Evolutionary conservation across 371 early-diverging fungal genomes (phyloP), one percentile per base, ranked within the genome.

Genomic region (Mucor racemosus): DNA sequence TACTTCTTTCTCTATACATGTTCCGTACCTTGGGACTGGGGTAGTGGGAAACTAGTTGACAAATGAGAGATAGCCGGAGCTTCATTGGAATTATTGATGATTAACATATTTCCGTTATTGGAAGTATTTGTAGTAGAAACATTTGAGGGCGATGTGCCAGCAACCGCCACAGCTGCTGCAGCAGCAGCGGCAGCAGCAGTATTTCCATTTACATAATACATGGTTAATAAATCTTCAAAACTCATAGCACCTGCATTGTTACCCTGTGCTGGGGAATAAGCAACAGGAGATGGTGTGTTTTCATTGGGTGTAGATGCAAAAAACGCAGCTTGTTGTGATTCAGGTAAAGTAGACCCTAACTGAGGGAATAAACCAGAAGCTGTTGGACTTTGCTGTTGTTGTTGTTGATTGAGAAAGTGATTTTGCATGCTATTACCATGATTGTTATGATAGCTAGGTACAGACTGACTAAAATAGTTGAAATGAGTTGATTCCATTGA

Each of bases 221-320:
- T 66, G 3, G 62, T 64, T 15, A 76, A 55, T n/a, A 76, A 14
- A 39, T 76, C 76, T 53, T 76, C 76, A 66, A 76, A 76, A 53
- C 76, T 76, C 65, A 76, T 61, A n/a, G 75, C 66, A 44, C 77
- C 77, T 10, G 74, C 68, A 67, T 76, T 71, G 13, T 57, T 56
- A 11, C 38, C 35, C 34, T 55, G 55, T n/a, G 33, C 48, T 21
- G 54, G 67, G 36, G 42, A 64, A 13, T 57, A 67, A 54, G 57
- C 64, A 26, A 40, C 62, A 40, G 73, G 74, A 34, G 70, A 66
- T 56, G 74, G 70, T 5, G 70, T 42, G 1, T 60, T n/a, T 58
- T 74, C 70, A 39, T 55, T 69, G 5, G 73, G 69, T 33, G 69
- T 64, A 9, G 67, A 21, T 50, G 65, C 64, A 55, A 69, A 69